These are phyloP conservation scores for Cyclotella cryptica DNA, from an alignment of 108 stramenopile species.

Conservation along the genomic window DNA sequence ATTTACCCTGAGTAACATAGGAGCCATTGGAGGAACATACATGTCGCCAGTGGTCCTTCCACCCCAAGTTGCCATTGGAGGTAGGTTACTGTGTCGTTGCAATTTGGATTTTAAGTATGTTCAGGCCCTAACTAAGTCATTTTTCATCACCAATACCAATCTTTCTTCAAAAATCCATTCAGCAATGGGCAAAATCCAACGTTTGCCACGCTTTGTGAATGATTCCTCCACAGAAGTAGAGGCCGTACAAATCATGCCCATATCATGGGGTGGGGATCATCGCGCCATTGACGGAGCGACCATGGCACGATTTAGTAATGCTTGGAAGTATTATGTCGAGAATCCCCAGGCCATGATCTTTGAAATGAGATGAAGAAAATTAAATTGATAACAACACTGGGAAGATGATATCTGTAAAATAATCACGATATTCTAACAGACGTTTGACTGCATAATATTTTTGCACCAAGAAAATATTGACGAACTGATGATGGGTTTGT, in stretches of 20 bases:
- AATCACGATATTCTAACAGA: too few species aligned
- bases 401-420: not conserved
- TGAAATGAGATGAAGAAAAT: slow-evolving; percentile 64
- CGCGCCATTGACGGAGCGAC: slow-evolving; percentile 98
- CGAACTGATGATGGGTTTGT: too few species aligned
- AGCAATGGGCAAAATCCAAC: slow-evolving; percentile 94
- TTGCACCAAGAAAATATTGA: too few species aligned
- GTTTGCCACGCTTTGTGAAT: slow-evolving; percentile 86
- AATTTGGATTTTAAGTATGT: not conserved
- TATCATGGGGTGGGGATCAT: slow-evolving; percentile 98
- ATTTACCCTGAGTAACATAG: slow-evolving; percentile 96
- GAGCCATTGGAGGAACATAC: slow-evolving; percentile 97
- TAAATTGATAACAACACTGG: too few species aligned
- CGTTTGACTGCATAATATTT: too few species aligned
- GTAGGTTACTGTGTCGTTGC: slow-evolving; percentile 14
- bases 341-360: slow-evolving; percentile 73
- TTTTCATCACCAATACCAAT: not conserved
- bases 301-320: slow-evolving; percentile 86
- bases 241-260: slow-evolving; percentile 82
- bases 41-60: slow-evolving; percentile 90
- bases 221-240: slow-evolving; percentile 63
- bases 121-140: not conserved
- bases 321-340: slow-evolving; percentile 74
- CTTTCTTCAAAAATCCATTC: not conserved
- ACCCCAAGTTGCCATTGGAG: slow-evolving; percentile 96